Evolutionary conservation across 2,329 filamentous ascomycete genomes (phyloP), one percentile per base, ranked within the genome.

Genomic region (Seiridium unicorne): DNA sequence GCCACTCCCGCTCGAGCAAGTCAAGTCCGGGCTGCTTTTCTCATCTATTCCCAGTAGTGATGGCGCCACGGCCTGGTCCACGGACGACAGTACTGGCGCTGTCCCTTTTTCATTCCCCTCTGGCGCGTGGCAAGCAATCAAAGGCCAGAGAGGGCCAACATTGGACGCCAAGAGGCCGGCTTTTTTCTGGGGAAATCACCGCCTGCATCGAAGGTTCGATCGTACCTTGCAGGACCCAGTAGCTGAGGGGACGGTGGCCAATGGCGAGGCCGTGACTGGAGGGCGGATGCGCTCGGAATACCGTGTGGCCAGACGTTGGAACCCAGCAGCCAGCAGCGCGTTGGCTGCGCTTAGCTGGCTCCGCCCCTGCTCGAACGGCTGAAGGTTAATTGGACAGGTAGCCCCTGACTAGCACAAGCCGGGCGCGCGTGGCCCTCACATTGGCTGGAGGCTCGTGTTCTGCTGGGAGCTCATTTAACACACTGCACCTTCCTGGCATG

Each of bases 361-460:
- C 34, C 38, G 3, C 32, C 48, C 31, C 6, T 53, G 49, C 35
- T 35, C 49, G 35, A 35, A 53, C 49, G 49, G 49, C 49, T 53
- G 49, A 53, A 53, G 49, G 32, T 53, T 53, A 53, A 53, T 53
- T 53, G 49, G 49, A 53, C 32, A 36, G 35, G 32, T 34, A n/a
- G 18, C 49, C 49, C 49, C 49, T 53, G 49, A 35, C 49, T 53
- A 53, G 31, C 35, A 35, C 6, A 8, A n/a, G n/a, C 49, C 38
- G 35, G 49, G 38, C n/a, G 11, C 38, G 13, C 13, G 38, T 34
- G 11, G 49, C n/a, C 31, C 11, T 38, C 49, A n/a, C 35, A 53
- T 53, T 53, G 32, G 49, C 34, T 35, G 13, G 32, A 36, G 34
- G 32, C 49, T 53, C 49, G 49, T 53, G 49, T 53, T 53, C 49